A percentile compares a stretch with the other conserved stretches of the same genome.
phyloP scores from a whole-genome alignment of 1,284 basidiomycete species.

The Lignosus rhinocerotis region DNA sequence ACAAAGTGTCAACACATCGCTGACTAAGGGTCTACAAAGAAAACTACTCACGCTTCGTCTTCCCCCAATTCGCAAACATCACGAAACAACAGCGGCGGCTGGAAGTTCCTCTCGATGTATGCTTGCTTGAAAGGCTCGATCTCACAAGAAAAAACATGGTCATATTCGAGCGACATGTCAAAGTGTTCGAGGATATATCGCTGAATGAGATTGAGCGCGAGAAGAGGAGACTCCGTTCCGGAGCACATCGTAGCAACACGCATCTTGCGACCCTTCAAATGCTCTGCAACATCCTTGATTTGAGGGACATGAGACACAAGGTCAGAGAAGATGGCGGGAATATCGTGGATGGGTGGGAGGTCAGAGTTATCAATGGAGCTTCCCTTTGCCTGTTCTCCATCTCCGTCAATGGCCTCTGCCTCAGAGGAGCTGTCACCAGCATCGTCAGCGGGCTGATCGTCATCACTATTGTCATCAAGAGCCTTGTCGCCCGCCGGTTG shows the following conservation, averaged over 20 bases:
- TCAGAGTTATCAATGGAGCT: conserved; percentile 50
- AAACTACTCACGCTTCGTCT: conserved; percentile 62
- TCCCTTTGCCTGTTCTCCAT: conserved; percentile 27
- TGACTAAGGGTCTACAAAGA: not conserved
- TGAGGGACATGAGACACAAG: conserved; percentile 73
- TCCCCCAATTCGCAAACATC: conserved; percentile 92
- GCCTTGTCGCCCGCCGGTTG: conserved; percentile 31
- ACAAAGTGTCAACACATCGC: conserved; percentile 13
- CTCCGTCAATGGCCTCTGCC: conserved; percentile 18
- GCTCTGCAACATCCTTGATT: conserved; percentile 69
- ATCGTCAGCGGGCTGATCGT: conserved; percentile 15
- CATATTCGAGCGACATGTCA: conserved; percentile 66
- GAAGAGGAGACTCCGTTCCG: conserved; percentile 91
- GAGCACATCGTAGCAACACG: conserved; percentile 98
- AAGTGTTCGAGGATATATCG: conserved; percentile 74
- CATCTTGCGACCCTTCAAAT: conserved; percentile 78
- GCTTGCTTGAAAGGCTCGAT: conserved; percentile 99
- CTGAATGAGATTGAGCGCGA: conserved; percentile 85
- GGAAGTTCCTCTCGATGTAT: conserved; percentile 96
- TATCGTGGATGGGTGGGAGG: conserved; percentile 82
- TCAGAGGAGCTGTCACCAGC: conserved; percentile 7
- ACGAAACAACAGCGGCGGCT: conserved; percentile 87
- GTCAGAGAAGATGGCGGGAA: conserved; percentile 85
- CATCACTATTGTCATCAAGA: conserved; percentile 34
- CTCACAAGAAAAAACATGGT: conserved; percentile 97